phyloP scores from a whole-genome alignment of 1,139 yeast genomes.

The Suhomyces chickasaworum region DNA sequence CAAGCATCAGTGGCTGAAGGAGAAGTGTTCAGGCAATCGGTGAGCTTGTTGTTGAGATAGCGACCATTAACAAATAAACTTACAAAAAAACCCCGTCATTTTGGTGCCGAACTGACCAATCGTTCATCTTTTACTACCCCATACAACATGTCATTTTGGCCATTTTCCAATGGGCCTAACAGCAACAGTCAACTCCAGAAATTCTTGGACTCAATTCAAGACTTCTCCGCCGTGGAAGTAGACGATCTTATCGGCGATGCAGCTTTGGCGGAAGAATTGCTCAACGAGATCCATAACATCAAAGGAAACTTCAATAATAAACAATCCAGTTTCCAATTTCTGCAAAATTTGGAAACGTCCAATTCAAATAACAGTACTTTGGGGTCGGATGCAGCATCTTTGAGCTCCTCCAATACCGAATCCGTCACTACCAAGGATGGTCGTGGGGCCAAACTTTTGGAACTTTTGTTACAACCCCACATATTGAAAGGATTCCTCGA shows the following conservation, averaged over 20 bases:
- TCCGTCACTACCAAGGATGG: slow-evolving; percentile 33
- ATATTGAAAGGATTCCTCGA: slow-evolving; percentile 42
- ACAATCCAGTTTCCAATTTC: slow-evolving; percentile 34
- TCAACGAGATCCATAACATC: slow-evolving; percentile 44
- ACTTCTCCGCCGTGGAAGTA: slow-evolving; percentile 35
- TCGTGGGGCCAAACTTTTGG: slow-evolving; percentile 44
- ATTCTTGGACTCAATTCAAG: slow-evolving; percentile 43
- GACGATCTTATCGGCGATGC: slow-evolving; percentile 41
- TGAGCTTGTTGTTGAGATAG: not conserved
- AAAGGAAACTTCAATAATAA: slow-evolving; percentile 37
- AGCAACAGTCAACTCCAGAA: slow-evolving; percentile 46
- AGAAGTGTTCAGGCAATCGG: not conserved
- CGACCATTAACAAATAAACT: not conserved
- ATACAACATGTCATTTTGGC: slow-evolving; percentile 50
- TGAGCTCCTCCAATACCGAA: slow-evolving; percentile 42
- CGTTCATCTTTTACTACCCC: not conserved
- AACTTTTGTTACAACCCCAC: slow-evolving; percentile 49
- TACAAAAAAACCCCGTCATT: not conserved
- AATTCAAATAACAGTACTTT: slow-evolving; percentile 7
- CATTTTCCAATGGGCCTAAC: slow-evolving; percentile 44
- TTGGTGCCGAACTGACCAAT: not conserved
- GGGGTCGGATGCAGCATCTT: slow-evolving; percentile 35
- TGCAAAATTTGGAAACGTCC: slow-evolving; percentile 22
- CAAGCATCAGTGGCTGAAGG: slow-evolving; percentile 1
- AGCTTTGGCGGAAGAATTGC: slow-evolving; percentile 40